Base-by-base conservation (phyloP, 805 yeast genomes). In the Metschnikowia proteae region DNA sequence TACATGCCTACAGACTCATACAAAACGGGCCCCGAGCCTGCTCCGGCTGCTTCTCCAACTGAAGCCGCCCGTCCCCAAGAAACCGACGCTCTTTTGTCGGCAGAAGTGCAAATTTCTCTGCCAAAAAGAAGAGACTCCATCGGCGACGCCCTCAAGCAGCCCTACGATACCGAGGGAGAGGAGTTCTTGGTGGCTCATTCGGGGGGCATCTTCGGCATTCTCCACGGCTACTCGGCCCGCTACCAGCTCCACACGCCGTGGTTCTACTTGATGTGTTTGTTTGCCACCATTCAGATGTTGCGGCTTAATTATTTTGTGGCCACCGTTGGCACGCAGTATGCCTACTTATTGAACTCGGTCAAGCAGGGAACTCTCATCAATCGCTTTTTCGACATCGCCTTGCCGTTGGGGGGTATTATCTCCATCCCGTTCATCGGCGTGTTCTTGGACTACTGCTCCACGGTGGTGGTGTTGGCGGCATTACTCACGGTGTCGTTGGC, bases 221-320 rank as follows among this genome's bases (percentile, higher is more conserved):
- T 79, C 38, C 84, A 79, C 57, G 82, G 83, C 1, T 70, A 69
- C 57, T 71, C 80, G 3, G 74, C 81, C 7, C 55, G 66, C 32
- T 70, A 65, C 48, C 84, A 79, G 61, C 66, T 79, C 60, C 69
- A 66, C 50, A 73, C 82, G 2, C 76, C 71, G 46, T 79, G 83
- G 83, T 79, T 79, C 55, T 54, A 63, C 38, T 64, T 79, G 38
- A 76, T 78, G 67, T 71, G 80, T 55, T 43, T 67, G 28, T 78
- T 78, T 58, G 68, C 80, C n/a, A 76, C 79, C 22, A 71, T 79
- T 50, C 81, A 75, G 63, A 79, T 79, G 84, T 67, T 79, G 50
- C 65, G 83, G 57, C 64, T 79, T 47, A 79, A 79, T 62, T 79
- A 79, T 62, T 79, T 79, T 60, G 83, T 79, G 43, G 83, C 83